phyloP scores from a whole-genome alignment of 345 rosid genomes.

The Gossypium herbaceum region DNA sequence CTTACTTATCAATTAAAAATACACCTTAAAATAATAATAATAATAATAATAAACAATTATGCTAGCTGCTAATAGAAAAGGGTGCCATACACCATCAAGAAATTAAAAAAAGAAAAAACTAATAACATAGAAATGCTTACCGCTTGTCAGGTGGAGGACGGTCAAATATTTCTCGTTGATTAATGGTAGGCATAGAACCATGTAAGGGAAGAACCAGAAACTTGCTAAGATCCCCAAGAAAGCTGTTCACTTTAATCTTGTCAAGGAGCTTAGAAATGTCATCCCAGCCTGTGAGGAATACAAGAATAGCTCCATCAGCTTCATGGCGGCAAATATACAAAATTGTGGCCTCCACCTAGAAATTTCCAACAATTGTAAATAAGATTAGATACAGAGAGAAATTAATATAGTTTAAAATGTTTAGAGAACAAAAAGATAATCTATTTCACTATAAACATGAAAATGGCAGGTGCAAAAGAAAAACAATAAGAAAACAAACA shows the following conservation, averaged over 20 bases:
- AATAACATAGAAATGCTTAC: slow-evolving; percentile 29
- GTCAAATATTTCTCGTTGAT: slow-evolving; percentile 90
- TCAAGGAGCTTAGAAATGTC: slow-evolving; percentile 86
- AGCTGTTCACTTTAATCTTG: slow-evolving; percentile 59
- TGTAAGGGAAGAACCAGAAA: slow-evolving; percentile 83
- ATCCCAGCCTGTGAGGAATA: slow-evolving; percentile 97
- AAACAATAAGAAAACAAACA: background rate
- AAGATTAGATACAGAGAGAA: background rate
- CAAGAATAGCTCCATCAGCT: slow-evolving; percentile 89
- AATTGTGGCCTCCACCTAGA: slow-evolving; percentile 74
- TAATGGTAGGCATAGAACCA: slow-evolving; percentile 91
- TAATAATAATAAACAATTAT: background rate
- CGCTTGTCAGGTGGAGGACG: slow-evolving; percentile 67
- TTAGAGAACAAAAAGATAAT: background rate
- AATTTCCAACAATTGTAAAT: slow-evolving; percentile 14
- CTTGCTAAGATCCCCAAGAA: slow-evolving; percentile 76
- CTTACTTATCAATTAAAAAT: background rate
- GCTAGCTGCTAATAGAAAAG: background rate
- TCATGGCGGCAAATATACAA: slow-evolving; percentile 74
- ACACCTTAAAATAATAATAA: no score
- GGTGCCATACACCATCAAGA: background rate
- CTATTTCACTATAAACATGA: slow-evolving; percentile 2
- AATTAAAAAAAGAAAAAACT: background rate
- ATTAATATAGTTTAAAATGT: background rate
- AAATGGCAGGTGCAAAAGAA: background rate